Conservation (phyloP, 805 yeast genomes). For the Peterozyma toletana region DNA sequence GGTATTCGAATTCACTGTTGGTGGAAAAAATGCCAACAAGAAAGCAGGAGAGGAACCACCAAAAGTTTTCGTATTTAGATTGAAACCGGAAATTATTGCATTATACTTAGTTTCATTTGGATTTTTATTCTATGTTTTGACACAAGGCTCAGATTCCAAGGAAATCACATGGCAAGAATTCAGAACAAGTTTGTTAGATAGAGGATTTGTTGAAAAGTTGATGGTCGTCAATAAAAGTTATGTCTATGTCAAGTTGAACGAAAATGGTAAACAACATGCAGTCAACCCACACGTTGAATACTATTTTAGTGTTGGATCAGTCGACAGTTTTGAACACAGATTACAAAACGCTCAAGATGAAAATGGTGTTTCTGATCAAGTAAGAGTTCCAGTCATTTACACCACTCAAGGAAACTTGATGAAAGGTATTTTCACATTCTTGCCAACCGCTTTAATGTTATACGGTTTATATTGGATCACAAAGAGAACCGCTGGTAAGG, state of each 20-base stretch:
- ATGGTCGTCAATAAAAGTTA: constrained; percentile 65
- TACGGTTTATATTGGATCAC: constrained; percentile 74
- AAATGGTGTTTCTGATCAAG: constrained; percentile 57
- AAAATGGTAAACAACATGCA: constrained; percentile 25
- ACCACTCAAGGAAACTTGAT: constrained; percentile 61
- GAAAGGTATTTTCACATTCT: constrained; percentile 57
- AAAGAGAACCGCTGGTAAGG: constrained; percentile 32
- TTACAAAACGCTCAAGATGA: constrained; percentile 66
- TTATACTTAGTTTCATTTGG: constrained; percentile 6
- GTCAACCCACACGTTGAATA: constrained; percentile 22
- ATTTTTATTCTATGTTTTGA: constrained; percentile 4
- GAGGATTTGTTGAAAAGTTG: constrained; percentile 69
- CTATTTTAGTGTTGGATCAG: constrained; percentile 80
- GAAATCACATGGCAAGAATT: constrained; percentile 61
- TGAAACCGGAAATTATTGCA: constrained; percentile 1
- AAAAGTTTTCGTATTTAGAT: no score
- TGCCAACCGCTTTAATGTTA: constrained; percentile 75
- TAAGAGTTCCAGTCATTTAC: constrained; percentile 73
- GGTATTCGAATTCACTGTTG: no score
- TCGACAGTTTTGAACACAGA: constrained; percentile 79
- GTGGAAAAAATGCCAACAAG: no score
- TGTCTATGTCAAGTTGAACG: constrained; percentile 63
- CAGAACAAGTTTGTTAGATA: constrained; percentile 68
- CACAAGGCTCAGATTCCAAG: not conserved
- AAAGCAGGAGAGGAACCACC: no score